Conservation (phyloP, 2,329 filamentous ascomycete genomes). For the Colletotrichum liriopes region DNA sequence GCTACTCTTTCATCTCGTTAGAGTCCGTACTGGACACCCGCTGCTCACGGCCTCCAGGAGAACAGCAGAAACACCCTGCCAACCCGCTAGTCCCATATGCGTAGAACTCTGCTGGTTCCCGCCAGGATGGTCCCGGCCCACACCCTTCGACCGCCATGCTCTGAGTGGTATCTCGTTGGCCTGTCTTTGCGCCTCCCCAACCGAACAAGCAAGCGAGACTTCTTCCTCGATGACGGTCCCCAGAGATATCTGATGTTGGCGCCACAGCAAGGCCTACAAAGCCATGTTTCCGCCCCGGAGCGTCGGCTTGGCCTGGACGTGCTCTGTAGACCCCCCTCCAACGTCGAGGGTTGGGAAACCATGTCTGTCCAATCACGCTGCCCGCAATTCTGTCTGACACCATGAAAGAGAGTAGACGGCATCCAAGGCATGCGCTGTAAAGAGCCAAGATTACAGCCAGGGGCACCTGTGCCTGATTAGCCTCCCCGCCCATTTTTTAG, state of each 20-base stretch:
- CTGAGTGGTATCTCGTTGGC: neutral
- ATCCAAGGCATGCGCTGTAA: slow-evolving; percentile 29
- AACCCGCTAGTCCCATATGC: slow-evolving; percentile 28
- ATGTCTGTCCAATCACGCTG: slow-evolving; percentile 26
- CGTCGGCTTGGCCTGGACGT: neutral
- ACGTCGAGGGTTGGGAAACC: neutral
- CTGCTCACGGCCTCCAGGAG: slow-evolving; percentile 13
- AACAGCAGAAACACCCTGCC: slow-evolving; percentile 10
- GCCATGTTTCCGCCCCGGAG: slow-evolving; percentile 4
- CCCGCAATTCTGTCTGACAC: slow-evolving; percentile 25
- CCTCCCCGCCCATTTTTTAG: slow-evolving; percentile 37
- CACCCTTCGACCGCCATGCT: slow-evolving; percentile 9
- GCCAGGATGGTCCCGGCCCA: slow-evolving; percentile 29
- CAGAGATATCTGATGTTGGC: neutral
- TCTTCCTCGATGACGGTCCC: neutral
- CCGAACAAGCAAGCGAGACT: slow-evolving; percentile 3
- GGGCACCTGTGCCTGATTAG: slow-evolving; percentile 28
- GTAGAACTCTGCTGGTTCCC: slow-evolving; percentile 12
- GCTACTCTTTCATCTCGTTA: slow-evolving; percentile 11
- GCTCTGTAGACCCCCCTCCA: neutral
- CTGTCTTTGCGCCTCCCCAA: slow-evolving; percentile 10
- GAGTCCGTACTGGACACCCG: neutral
- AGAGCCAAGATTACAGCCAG: slow-evolving; percentile 29
- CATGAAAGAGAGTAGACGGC: slow-evolving; percentile 19
- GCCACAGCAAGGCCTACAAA: slow-evolving; percentile 16